These are phyloP conservation scores for Cyanodermella asteris DNA, from an alignment of 2,329 filamentous ascomycete genomes.

Conservation along the genomic window DNA sequence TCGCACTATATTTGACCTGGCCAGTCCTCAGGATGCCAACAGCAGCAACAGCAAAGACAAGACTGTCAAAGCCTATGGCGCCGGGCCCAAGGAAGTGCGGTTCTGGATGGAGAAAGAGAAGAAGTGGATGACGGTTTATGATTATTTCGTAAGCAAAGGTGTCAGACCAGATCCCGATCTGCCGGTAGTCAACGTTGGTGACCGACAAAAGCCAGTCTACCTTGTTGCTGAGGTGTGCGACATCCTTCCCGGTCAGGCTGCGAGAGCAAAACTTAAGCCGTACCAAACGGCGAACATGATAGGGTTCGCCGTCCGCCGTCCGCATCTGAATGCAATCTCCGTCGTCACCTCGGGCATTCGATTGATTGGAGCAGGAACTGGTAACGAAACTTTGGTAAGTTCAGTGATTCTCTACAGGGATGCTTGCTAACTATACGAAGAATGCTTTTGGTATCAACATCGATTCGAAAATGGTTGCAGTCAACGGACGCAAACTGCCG, in stretches of 20 bases:
- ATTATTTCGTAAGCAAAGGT: conserved; percentile 3
- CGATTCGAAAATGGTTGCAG: conserved; percentile 6
- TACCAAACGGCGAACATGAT: conserved; percentile 7
- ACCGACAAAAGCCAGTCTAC: conserved; percentile 1
- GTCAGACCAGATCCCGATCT: conserved; percentile 1
- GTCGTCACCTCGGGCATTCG: conserved; percentile 5
- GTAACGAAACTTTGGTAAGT: too few relatives aligned
- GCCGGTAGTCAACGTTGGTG: conserved; percentile 5
- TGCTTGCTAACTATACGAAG: conserved; percentile 2
- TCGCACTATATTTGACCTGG: conserved; percentile 6
- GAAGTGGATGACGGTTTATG: conserved; percentile 1
- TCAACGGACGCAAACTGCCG: conserved; percentile 6
- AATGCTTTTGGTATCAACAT: conserved; percentile 7
- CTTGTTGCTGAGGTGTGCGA: conserved; percentile 7
- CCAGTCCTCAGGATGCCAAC: neutral
- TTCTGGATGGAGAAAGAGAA: too few relatives aligned
- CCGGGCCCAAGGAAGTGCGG: too few relatives aligned
- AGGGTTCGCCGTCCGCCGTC: conserved; percentile 5
- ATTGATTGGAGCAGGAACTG: conserved; percentile 6
- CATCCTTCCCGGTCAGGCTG: conserved; percentile 7
- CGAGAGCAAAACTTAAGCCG: conserved; percentile 3
- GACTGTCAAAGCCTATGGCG: too few relatives aligned
- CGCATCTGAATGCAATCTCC: conserved; percentile 6
- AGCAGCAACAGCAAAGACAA: neutral
- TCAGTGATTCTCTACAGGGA: too few relatives aligned